These are phyloP conservation scores for Quillaja saponaria DNA, from an alignment of 306 rosid species.

Conservation along the genomic window DNA sequence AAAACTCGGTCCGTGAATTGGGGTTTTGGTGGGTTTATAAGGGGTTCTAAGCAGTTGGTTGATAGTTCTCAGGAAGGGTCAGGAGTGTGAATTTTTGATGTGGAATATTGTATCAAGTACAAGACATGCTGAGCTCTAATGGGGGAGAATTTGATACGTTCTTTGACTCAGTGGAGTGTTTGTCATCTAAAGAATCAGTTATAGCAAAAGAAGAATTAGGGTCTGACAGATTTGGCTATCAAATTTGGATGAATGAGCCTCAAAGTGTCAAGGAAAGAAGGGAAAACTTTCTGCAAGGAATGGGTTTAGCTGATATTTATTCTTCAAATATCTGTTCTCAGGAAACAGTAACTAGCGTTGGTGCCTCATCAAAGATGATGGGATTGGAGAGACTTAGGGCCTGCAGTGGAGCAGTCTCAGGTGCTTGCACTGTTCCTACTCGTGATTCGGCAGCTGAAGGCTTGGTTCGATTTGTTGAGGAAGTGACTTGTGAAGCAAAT, in stretches of 20 bases:
- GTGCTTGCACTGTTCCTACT: constrained; percentile 25
- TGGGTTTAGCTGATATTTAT: constrained; percentile 50
- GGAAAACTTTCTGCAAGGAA: constrained; percentile 50
- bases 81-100: constrained; percentile 45
- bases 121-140: constrained; percentile 76
- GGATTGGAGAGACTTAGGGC: constrained; percentile 52
- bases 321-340: constrained; percentile 31
- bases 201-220: constrained; percentile 30
- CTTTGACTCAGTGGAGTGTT: constrained; percentile 66
- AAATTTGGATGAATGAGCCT: constrained; percentile 77
- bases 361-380: constrained; percentile 28
- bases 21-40: constrained; percentile 36
- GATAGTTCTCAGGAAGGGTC: constrained; percentile 22
- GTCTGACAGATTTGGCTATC: constrained; percentile 36
- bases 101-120: constrained; percentile 42
- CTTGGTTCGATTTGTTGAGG: constrained; percentile 16
- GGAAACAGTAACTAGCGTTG: constrained; percentile 28
- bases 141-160: constrained; percentile 59
- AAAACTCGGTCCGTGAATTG: constrained; percentile 53
- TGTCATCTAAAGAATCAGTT: constrained; percentile 50
- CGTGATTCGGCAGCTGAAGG: constrained; percentile 25
- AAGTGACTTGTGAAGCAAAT: constrained; percentile 22
- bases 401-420: constrained; percentile 44
- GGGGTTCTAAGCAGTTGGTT: constrained; percentile 19
- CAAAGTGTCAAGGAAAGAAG: constrained; percentile 72